Conservation (phyloP, 257 asterid genomes). For the Nicotiana tabacum region DNA sequence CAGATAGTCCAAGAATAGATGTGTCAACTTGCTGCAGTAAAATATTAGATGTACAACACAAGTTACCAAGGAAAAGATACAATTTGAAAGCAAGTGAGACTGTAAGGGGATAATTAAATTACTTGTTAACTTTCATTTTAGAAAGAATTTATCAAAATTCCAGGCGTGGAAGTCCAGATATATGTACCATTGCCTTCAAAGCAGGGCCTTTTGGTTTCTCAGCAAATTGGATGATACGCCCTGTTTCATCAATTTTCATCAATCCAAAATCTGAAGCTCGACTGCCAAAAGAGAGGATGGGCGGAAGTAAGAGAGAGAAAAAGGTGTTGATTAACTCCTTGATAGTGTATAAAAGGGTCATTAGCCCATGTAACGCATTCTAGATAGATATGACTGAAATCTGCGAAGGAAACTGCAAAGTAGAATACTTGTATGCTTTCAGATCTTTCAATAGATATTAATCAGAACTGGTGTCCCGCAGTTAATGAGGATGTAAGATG, state of each 20-base stretch:
- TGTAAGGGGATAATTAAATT: neutral
- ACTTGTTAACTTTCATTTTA: neutral
- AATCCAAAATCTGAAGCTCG: constrained; percentile 93
- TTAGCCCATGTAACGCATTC: neutral
- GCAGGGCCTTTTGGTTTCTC: constrained; percentile 90
- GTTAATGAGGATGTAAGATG: neutral
- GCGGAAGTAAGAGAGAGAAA: neutral
- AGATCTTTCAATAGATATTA: neutral
- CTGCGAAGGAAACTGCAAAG: neutral
- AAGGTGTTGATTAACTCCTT: neutral
- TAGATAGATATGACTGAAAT: neutral
- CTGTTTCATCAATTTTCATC: constrained; percentile 72
- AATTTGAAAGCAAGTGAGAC: neutral
- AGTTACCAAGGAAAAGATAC: constrained; percentile 9
- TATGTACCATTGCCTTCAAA: constrained; percentile 63
- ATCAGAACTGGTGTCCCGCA: neutral
- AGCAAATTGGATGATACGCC: constrained; percentile 68
- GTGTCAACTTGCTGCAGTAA: constrained; percentile 79
- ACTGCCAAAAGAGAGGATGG: constrained; percentile 35
- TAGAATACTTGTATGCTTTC: neutral
- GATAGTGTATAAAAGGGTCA: neutral
- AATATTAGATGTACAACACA: constrained; percentile 14
- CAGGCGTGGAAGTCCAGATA: neutral
- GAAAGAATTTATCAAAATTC: neutral
- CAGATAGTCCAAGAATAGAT: constrained; percentile 73